Conservation (phyloP, 2,329 filamentous ascomycete genomes). For the Aspergillus bombycis region DNA sequence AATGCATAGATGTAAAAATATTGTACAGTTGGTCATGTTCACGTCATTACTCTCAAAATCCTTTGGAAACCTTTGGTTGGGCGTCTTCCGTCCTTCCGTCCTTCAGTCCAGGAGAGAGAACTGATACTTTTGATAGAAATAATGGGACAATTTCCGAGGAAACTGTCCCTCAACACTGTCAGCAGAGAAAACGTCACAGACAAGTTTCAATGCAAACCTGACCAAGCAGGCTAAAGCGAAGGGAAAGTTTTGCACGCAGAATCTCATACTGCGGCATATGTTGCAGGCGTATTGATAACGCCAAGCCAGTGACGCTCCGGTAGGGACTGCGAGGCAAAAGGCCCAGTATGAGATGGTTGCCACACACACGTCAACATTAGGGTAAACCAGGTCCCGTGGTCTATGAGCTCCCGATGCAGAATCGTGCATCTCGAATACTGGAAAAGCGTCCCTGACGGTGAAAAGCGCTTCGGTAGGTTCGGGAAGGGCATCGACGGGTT, state of each 20-base stretch:
- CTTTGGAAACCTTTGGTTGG: not conserved
- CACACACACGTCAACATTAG: not conserved
- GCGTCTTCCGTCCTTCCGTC: too few species aligned
- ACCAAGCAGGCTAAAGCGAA: not conserved
- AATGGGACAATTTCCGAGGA: not conserved
- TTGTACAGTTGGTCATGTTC: not conserved
- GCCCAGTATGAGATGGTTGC: not conserved
- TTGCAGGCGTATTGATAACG: not conserved
- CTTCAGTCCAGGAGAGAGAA: not conserved
- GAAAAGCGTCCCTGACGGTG: not conserved
- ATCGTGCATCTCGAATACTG: not conserved
- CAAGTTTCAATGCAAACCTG: not conserved
- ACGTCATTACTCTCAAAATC: not conserved
- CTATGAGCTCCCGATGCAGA: not conserved
- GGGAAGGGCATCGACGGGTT: not conserved
- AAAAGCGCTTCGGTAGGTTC: not conserved
- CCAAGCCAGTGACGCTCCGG: not conserved
- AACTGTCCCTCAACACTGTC: not conserved
- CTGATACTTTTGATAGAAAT: slow-evolving; percentile 2
- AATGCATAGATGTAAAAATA: not conserved
- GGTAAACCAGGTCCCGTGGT: not conserved
- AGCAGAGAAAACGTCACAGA: not conserved
- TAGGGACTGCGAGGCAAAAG: not conserved
- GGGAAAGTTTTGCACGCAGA: slow-evolving; percentile 4
- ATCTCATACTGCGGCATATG: slow-evolving; percentile 2